Conservation (phyloP, 768 basidiomycete species). For the Pisolithus orientalis region DNA sequence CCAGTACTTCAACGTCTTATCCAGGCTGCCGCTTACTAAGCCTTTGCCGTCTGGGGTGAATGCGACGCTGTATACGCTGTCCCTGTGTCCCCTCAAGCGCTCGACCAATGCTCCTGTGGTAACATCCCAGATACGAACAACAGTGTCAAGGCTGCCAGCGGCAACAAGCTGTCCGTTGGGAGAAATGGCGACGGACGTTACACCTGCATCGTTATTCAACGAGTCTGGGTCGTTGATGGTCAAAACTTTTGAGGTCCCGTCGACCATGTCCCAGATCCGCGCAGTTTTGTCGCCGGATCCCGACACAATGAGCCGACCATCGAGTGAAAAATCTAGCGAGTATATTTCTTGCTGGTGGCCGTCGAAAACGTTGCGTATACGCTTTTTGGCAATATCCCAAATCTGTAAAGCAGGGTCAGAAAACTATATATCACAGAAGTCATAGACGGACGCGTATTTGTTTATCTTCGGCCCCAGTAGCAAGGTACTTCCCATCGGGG, state of each 20-base stretch:
- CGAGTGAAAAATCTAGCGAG: conserved; percentile 85
- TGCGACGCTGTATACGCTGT: conserved; percentile 84
- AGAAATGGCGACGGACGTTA: conserved; percentile 75
- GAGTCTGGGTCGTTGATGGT: conserved; percentile 44
- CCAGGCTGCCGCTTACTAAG: conserved; percentile 86
- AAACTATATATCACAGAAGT: not conserved
- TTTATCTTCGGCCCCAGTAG: conserved; percentile 86
- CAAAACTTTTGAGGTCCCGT: conserved; percentile 28
- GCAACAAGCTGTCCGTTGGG: conserved; percentile 64
- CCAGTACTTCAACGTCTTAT: conserved; percentile 87
- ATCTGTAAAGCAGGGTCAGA: conserved; percentile 45
- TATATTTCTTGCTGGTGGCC: conserved; percentile 94
- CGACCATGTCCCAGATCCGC: conserved; percentile 62
- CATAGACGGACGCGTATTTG: conserved; percentile 67
- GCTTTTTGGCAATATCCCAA: conserved; percentile 83
- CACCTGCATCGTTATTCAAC: conserved; percentile 52
- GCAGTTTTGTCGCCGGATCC: conserved; percentile 77
- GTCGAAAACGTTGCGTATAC: conserved; percentile 74
- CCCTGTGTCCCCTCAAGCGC: conserved; percentile 68
- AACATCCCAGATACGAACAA: conserved; percentile 80
- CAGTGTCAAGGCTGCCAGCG: conserved; percentile 67
- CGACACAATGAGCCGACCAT: conserved; percentile 81
- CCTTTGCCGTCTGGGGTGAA: conserved; percentile 90
- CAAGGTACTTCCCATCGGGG: conserved; percentile 64
- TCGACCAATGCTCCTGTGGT: conserved; percentile 60